A percentile compares a stretch with the other conserved stretches of the same genome.
Evolutionary conservation across 352 stramenopile species (phyloP).

Genomic region (Peronospora farinosa): DNA sequence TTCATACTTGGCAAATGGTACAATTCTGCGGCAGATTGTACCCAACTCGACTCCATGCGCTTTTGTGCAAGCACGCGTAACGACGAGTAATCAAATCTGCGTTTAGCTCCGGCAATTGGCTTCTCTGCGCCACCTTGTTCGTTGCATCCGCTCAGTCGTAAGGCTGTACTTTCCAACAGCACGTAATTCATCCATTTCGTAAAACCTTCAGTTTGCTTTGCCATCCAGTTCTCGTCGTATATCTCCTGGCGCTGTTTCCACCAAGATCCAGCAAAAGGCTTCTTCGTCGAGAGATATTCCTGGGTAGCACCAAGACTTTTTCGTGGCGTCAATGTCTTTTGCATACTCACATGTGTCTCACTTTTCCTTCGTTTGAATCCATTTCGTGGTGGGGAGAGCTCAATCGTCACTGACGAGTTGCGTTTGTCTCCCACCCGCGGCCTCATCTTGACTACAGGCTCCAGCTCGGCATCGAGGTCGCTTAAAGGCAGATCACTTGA

Average conservation of each 20-base stretch:
- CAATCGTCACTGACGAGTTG: conserved; percentile 29
- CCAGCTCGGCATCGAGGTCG: conserved; percentile 14
- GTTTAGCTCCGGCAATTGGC: conserved; percentile 9
- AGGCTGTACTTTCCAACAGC: conserved; percentile 45
- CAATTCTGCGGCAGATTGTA: conserved; percentile 45
- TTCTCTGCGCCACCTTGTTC: conserved; percentile 14
- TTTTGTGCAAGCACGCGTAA: conserved; percentile 68
- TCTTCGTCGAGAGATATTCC: conserved; percentile 12
- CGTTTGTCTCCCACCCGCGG: conserved; percentile 28
- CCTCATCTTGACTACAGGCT: conserved; percentile 11
- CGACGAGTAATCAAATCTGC: conserved; percentile 55
- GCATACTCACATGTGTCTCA: conserved; percentile 7
- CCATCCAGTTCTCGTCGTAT: conserved; percentile 76
- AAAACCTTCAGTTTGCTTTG: conserved; percentile 73
- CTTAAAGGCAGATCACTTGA: conserved; percentile 5
- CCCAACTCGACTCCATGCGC: conserved; percentile 63
- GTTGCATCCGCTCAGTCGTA: conserved; percentile 27
- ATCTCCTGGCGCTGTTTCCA: conserved; percentile 65
- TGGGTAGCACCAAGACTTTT: conserved; percentile 8
- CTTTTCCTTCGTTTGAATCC: conserved; percentile 26
- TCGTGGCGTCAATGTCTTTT: conserved; percentile 2
- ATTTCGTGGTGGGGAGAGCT: conserved; percentile 39
- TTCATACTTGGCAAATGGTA: conserved; percentile 53
- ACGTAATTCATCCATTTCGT: conserved; percentile 88
- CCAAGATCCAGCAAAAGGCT: conserved; percentile 45